Evolutionary conservation across 2,329 filamentous ascomycete genomes (phyloP), one percentile per base, ranked within the genome.

Genomic region (Penicillium digitatum): DNA sequence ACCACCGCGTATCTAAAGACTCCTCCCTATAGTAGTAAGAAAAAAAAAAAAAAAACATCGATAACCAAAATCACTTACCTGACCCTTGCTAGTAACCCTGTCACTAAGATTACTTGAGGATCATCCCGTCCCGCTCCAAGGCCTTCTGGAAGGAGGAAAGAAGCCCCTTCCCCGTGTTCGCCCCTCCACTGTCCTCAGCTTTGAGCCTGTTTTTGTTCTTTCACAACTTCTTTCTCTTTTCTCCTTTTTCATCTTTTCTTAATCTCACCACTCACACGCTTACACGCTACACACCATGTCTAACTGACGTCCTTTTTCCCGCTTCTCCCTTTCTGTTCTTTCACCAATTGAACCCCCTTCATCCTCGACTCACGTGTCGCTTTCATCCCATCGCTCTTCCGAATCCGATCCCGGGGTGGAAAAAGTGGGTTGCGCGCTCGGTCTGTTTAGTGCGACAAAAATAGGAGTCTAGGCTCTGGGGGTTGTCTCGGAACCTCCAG

Each of bases 161-260:
- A 62, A 63, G 58, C 61, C 61, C 61, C 57, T 63, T 62, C 61
- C 58, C 61, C 61, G 59, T 60, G 56, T 56, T 54, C 57, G 57
- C 59, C 59, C 62, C 60, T 58, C 63, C 45, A 55, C 44, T 53
- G 45, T 48, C 24, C 40, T 43, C 40, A 45, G 42, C 42, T 32
- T 31, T 22, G 42, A 27, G 12, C n/a, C n/a, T 44, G 18, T 44
- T 45, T 55, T 44, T 45, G 26, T 44, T 45, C 50, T 55, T 53
- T 32, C 35, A n/a, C 51, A 47, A 57, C 54, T 54, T 56, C 54
- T 54, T 44, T 40, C 12, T 32, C 16, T 31, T 20, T 32, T 40
- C 46, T 44, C 45, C 24, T 10, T 52, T 42, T 52, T 56, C 24
- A 37, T 35, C 20, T 54, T 54, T 54, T 58, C 24, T 44, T 51